Percentiles rank a stretch among this genome's conserved stretches.
Evolutionary conservation across 306 rosid species (phyloP).

Genomic region (Cucurbita pepo): DNA sequence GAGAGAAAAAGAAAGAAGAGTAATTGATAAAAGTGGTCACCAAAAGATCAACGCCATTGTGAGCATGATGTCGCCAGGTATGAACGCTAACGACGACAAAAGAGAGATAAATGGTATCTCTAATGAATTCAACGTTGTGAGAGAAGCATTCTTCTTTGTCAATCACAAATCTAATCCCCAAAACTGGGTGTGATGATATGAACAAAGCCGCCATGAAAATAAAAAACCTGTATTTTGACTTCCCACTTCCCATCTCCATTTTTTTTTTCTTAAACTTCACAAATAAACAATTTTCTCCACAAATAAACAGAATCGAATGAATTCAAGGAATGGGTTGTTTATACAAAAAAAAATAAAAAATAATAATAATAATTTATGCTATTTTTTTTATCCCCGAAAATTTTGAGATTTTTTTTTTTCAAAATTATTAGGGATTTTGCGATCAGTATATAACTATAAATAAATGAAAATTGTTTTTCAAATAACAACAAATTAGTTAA

Average conservation of each 20-base stretch:
- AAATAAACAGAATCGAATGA: background rate
- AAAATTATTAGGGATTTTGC: no score
- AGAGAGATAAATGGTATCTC: background rate
- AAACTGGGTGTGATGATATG: background rate
- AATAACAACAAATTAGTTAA: no score
- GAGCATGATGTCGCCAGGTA: background rate
- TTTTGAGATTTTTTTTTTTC: no score
- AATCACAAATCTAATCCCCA: background rate
- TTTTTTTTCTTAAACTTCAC: background rate
- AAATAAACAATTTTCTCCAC: background rate
- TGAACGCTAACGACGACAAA: background rate
- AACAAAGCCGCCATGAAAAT: background rate
- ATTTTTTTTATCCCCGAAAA: no score
- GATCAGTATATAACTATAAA: no score
- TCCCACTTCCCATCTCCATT: background rate
- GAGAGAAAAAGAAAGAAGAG: no score
- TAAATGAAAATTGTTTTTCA: no score
- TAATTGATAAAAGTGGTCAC: background rate
- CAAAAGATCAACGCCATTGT: background rate
- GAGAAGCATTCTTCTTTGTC: background rate
- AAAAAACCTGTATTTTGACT: background rate
- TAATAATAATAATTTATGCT: no score
- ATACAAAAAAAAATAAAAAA: no score
- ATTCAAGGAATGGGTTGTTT: background rate
- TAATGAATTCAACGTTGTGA: background rate